These are phyloP conservation scores for Paraleonurus japonicus DNA, from an alignment of 257 asterid genomes.

Conservation along the genomic window DNA sequence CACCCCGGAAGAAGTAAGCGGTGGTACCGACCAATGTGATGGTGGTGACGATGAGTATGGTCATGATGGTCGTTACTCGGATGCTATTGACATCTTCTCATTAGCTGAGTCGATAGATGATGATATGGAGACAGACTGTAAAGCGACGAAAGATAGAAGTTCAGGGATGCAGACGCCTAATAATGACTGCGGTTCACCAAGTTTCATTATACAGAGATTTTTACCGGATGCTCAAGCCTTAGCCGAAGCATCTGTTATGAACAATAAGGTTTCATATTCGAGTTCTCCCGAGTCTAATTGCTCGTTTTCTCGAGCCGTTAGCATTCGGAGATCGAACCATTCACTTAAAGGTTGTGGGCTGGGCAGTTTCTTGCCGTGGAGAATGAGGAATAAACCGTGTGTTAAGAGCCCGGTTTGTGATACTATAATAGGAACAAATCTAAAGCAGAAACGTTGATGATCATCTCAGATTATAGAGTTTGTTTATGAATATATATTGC, in stretches of 20 bases:
- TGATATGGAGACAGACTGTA: slow-evolving; percentile 24
- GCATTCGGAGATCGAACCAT: slow-evolving; percentile 32
- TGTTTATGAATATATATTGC: slow-evolving; percentile 2
- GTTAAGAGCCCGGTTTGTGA: slow-evolving; percentile 56
- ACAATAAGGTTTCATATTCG: slow-evolving; percentile 24
- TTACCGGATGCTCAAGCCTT: slow-evolving; percentile 80
- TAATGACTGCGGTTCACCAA: slow-evolving; percentile 29
- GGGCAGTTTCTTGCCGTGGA: slow-evolving; percentile 59
- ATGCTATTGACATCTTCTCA: slow-evolving; percentile 64
- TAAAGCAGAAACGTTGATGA: slow-evolving; percentile 26
- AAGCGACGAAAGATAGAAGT: slow-evolving; percentile 25
- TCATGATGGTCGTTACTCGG: slow-evolving; percentile 32
- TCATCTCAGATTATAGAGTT: neutral
- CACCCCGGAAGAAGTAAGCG: neutral
- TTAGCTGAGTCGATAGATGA: slow-evolving; percentile 44
- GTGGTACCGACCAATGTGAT: slow-evolving; percentile 11
- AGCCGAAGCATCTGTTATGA: slow-evolving; percentile 58
- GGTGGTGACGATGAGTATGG: slow-evolving; percentile 12
- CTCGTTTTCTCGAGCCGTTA: slow-evolving; percentile 36
- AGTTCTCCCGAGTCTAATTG: neutral
- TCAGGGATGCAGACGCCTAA: slow-evolving; percentile 8
- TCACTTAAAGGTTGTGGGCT: slow-evolving; percentile 61
- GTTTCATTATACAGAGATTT: slow-evolving; percentile 68
- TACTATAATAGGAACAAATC: slow-evolving; percentile 33
- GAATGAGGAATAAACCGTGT: slow-evolving; percentile 55